Evolutionary conservation across 306 rosid species (phyloP).

Genomic region (Crataegus laevigata): DNA sequence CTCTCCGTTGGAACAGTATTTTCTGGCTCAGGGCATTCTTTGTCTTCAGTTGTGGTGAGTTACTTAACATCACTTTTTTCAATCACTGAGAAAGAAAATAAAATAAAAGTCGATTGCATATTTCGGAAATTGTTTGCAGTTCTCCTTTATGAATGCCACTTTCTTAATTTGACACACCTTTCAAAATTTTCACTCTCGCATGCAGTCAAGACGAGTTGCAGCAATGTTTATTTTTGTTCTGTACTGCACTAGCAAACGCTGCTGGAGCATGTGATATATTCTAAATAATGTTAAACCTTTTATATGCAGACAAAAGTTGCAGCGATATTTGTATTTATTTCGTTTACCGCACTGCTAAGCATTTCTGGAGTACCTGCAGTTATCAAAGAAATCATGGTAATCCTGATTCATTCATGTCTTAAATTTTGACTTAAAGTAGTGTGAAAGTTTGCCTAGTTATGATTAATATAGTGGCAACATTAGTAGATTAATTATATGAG

Average conservation of each 20-base stretch:
- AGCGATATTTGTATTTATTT: slow-evolving; percentile 77
- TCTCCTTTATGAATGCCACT: neutral
- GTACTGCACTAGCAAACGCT: neutral
- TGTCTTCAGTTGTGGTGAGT: slow-evolving; percentile 92
- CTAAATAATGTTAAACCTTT: neutral
- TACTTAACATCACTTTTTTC: neutral
- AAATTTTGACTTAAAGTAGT: neutral
- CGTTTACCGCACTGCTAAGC: slow-evolving; percentile 85
- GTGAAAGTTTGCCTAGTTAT: slow-evolving; percentile 2
- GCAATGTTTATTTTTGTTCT: neutral
- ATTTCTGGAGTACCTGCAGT: slow-evolving; percentile 89
- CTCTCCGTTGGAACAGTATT: slow-evolving; percentile 82
- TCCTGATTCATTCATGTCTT: neutral
- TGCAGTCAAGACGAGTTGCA: neutral
- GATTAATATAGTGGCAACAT: neutral
- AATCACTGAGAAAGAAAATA: no score
- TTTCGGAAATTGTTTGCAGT: neutral
- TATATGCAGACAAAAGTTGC: slow-evolving; percentile 88
- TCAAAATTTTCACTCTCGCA: neutral
- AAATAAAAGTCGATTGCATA: neutral
- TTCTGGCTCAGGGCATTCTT: slow-evolving; percentile 93
- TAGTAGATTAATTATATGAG: neutral
- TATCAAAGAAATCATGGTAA: slow-evolving; percentile 80
- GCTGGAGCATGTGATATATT: neutral
- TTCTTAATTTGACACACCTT: no score